Percentiles rank a stretch among this genome's conserved stretches.
phyloP scores from a whole-genome alignment of 176 grass and related monocot species.

The Eremochloa ophiuroides region DNA sequence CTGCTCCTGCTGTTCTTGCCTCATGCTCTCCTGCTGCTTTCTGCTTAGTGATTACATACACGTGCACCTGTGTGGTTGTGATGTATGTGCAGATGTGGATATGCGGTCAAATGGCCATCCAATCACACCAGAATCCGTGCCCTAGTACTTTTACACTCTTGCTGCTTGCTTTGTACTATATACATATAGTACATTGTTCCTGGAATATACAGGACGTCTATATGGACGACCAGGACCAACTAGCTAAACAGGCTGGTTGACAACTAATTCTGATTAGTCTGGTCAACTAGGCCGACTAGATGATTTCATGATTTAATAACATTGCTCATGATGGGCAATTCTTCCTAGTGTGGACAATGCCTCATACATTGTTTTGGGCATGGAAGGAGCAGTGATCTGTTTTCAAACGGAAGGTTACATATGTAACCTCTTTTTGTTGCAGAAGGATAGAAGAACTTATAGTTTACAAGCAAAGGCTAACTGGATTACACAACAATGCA shows the following conservation, averaged over 20 bases:
- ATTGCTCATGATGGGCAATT: slow-evolving; percentile 50
- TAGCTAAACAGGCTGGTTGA: neutral
- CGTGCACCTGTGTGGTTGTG: neutral
- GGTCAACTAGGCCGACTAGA: neutral
- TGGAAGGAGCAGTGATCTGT: slow-evolving; percentile 40
- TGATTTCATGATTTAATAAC: neutral
- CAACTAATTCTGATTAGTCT: neutral
- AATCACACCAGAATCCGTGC: neutral
- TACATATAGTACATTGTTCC: neutral
- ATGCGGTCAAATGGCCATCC: neutral
- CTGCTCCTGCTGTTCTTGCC: neutral
- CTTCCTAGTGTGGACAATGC: slow-evolving; percentile 41
- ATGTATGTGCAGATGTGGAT: neutral
- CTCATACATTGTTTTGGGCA: slow-evolving; percentile 51
- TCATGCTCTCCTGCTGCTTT: neutral
- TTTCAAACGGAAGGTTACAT: slow-evolving; percentile 51
- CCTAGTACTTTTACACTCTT: neutral
- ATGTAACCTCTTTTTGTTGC: slow-evolving; percentile 58
- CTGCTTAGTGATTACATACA: neutral
- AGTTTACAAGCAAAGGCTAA: slow-evolving; percentile 61
- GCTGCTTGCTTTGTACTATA: neutral
- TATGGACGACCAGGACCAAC: neutral
- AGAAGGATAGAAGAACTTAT: slow-evolving; percentile 54
- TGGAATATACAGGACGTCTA: neutral
- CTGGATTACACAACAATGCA: slow-evolving; percentile 40